phyloP scores from a whole-genome alignment of 352 stramenopile species.

The Peronospora tabacina region DNA sequence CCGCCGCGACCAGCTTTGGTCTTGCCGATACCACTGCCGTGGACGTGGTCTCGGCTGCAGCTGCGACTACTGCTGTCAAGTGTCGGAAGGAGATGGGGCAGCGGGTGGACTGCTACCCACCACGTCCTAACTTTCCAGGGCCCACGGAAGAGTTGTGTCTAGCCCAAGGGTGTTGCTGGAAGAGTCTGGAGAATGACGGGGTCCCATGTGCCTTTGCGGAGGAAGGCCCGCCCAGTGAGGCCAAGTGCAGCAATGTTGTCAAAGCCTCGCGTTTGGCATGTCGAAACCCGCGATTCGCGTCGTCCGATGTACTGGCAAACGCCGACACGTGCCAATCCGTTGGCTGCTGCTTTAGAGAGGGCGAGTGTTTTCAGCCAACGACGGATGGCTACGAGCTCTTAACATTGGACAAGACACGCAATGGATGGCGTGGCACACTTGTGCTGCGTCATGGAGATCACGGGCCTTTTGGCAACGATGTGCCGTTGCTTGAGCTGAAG shows the following conservation, averaged over 20 bases:
- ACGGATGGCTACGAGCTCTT: constrained; percentile 63
- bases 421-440: constrained; percentile 52
- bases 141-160: constrained; percentile 71
- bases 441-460: constrained; percentile 34
- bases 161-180: constrained; percentile 81
- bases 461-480: constrained; percentile 75
- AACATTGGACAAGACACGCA: constrained; percentile 40
- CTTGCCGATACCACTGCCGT: constrained; percentile 4
- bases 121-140: constrained; percentile 48
- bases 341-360: constrained; percentile 71
- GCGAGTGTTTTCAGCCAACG: constrained; percentile 62
- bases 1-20: constrained; percentile 11
- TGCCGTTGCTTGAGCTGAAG: constrained; percentile 49
- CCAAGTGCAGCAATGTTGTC: constrained; percentile 32
- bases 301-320: constrained; percentile 20
- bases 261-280: constrained; percentile 50
- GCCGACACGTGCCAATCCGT: constrained; percentile 33
- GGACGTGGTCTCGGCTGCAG: constrained; percentile 9
- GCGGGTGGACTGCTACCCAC: constrained; percentile 71
- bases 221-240: constrained; percentile 5
- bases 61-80: constrained; percentile 7
- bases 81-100: constrained; percentile 25
- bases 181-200: constrained; percentile 44
- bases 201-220: constrained; percentile 61
- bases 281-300: constrained; percentile 61